Percentiles rank a stretch among this genome's conserved stretches.
Evolutionary conservation across 2,329 filamentous ascomycete species (phyloP).

Genomic region (Stachybotrys chartarum): DNA sequence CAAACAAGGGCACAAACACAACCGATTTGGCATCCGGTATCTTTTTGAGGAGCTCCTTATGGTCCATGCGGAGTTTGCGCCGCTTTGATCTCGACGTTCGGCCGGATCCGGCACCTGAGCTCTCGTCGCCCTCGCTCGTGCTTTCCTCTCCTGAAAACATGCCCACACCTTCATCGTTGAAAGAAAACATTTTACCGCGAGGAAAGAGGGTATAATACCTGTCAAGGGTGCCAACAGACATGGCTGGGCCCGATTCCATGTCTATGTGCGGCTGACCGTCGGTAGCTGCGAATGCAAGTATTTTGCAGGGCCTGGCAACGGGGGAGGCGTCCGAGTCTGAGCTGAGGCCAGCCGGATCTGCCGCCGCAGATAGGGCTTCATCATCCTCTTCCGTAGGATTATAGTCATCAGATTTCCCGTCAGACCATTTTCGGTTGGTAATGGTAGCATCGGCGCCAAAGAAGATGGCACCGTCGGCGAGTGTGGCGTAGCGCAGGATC

Average conservation of each 20-base stretch:
- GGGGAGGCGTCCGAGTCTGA: constrained; percentile 20
- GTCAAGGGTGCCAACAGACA: constrained; percentile 19
- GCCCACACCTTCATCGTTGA: constrained; percentile 17
- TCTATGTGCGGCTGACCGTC: constrained; percentile 14
- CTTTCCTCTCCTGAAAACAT: constrained; percentile 24
- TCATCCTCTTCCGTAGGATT: background rate
- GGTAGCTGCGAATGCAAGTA: constrained; percentile 18
- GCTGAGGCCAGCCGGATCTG: constrained; percentile 7
- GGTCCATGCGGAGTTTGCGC: constrained; percentile 16
- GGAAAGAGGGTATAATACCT: constrained; percentile 22
- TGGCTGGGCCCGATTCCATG: constrained; percentile 17
- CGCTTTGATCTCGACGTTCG: constrained; percentile 1
- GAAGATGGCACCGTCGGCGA: constrained; percentile 22
- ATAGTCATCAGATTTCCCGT: background rate
- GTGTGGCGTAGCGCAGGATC: constrained; percentile 18
- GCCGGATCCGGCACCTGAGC: background rate
- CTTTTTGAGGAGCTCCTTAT: constrained; percentile 23
- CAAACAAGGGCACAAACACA: constrained; percentile 27
- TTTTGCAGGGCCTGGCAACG: constrained; percentile 16
- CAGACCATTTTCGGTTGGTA: constrained; percentile 1
- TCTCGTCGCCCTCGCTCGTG: constrained; percentile 12
- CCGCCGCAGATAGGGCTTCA: background rate
- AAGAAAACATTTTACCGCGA: constrained; percentile 20
- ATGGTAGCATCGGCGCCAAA: constrained; percentile 18
- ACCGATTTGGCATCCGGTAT: constrained; percentile 24